Base-by-base conservation (phyloP, 768 basidiomycete species). In the Phaffia tasmanica region DNA sequence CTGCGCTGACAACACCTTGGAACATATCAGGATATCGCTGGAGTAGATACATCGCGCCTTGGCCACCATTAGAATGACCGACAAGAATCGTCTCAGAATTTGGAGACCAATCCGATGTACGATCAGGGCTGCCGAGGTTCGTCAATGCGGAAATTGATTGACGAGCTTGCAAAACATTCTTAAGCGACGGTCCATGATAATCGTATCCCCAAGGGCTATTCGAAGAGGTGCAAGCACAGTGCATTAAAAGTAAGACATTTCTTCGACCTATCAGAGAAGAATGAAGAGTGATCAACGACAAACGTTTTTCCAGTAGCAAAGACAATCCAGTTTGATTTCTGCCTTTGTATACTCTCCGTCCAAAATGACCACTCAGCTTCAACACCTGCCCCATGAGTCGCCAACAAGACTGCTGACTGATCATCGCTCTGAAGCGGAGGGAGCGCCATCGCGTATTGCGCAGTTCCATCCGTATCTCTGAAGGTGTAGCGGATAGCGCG, bases 31-130 rank as follows among this genome's bases (percentile, higher is more conserved):
- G 90, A 75, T 82, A 87, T 69, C 86, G 79, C 30, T 84, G 81
- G 18, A 86, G 84, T 21, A 87, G 72, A 74, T 89, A 85, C 87
- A 89, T 91, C 1, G 85, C 80, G 0, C 91, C 91, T 75, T 93
- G 92, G 16, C 90, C 91, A 32, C 91, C 91, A 74, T 95, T 95
- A 2, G 90, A 93, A 74, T 95, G 91, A 0, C 92, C 91, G 46
- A 91, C 78, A n/a, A 91, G 72, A n/a, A 86, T 77, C 9, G 84
- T 82, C 27, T 21, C 42, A 3, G 30, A 25, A 1, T 53, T 51
- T 6, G 64, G 32, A 78, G 79, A 2, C 80, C 79, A 32, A 54
- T 27, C 71, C 60, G 19, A 42, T 42, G 11, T 42, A 42, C 11
- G 35, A 11, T 42, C 35, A 42, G 35, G 35, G 11, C 35, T 74